Evolutionary conservation across 2,329 filamentous ascomycete genomes (phyloP).

Genomic region (Hypoxylon rubiginosum): DNA sequence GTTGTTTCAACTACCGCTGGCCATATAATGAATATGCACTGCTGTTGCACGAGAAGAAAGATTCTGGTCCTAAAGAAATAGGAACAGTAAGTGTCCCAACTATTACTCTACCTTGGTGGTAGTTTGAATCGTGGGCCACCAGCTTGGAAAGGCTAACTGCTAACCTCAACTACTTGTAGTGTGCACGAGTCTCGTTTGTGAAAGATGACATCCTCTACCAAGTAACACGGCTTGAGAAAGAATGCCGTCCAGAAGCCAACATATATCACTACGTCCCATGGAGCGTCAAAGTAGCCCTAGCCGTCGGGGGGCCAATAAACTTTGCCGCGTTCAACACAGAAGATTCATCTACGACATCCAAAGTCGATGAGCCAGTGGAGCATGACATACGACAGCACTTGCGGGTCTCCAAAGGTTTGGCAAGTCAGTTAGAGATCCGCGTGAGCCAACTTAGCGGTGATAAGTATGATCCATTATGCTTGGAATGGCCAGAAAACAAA

Average conservation of each 20-base stretch:
- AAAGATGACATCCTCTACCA: constrained; percentile 32
- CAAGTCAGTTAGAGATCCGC: constrained; percentile 8
- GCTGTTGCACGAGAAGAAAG: constrained; percentile 10
- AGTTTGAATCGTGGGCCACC: too few species aligned
- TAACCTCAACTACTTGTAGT: background rate
- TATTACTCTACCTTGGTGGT: too few species aligned
- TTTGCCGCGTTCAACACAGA: constrained; percentile 5
- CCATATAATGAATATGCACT: constrained; percentile 24
- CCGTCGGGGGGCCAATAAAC: constrained; percentile 24
- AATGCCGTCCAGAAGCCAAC: constrained; percentile 8
- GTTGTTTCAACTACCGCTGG: constrained; percentile 34
- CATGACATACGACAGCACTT: background rate
- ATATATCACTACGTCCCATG: constrained; percentile 1
- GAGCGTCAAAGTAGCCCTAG: constrained; percentile 14
- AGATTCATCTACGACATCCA: too few species aligned
- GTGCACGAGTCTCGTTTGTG: constrained; percentile 29
- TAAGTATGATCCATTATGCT: background rate
- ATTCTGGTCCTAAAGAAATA: constrained; percentile 9
- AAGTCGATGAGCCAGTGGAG: background rate
- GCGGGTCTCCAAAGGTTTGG: background rate
- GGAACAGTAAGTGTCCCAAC: constrained; percentile 18
- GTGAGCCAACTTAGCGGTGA: constrained; percentile 8
- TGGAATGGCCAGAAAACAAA: background rate
- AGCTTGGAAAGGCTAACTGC: background rate
- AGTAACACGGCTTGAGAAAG: constrained; percentile 27